Evolutionary conservation across 1,284 basidiomycete genomes (phyloP), one percentile per base, ranked within the genome.

Genomic region (Fomitiporia mediterranea): DNA sequence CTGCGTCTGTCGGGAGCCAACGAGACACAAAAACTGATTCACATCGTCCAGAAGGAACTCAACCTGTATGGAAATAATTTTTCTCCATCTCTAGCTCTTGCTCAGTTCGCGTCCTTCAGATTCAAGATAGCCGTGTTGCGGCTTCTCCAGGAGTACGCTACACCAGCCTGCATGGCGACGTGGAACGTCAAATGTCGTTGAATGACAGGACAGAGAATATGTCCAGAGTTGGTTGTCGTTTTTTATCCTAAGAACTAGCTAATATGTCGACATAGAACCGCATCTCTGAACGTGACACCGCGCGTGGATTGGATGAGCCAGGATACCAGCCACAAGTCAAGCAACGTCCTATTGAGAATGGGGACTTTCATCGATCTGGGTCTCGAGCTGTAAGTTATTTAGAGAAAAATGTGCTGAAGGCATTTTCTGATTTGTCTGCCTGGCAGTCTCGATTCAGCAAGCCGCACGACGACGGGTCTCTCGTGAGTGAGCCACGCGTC

Each of bases 361-460:
- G 30, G 4, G 25, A n/a, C 35, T 25, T 27, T 40, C 54, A 39
- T 38, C 53, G 53, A 55, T 19, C 43, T 28, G 54, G 46, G 21
- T n/a, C 11, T 13, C 54, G 54, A 32, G 21, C 37, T 13, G 54
- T 55, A 50, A 32, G 54, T 50, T 8, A 30, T 17, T 13, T 40
- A 19, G 9, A 37, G 11, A 25, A 21, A 15, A 27, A 15, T 28
- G 5, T 28, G 11, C 19, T 8, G 28, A 21, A 19, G 32, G 27
- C 28, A 17, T 5, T 37, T 7, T 38, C 28, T 15, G 30, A 55
- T 9, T 13, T n/a, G 17, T 7, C 11, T 25, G 21, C 17, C 21
- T 40, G n/a, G 42, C 37, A 57, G 56, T 53, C 56, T 39, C 56
- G 56, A n/a, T 57, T 53, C 35, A 53, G 37, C 43, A 53, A 38